phyloP scores from a whole-genome alignment of 805 yeast genomes.

The Schizosaccharomyces lindneri region DNA sequence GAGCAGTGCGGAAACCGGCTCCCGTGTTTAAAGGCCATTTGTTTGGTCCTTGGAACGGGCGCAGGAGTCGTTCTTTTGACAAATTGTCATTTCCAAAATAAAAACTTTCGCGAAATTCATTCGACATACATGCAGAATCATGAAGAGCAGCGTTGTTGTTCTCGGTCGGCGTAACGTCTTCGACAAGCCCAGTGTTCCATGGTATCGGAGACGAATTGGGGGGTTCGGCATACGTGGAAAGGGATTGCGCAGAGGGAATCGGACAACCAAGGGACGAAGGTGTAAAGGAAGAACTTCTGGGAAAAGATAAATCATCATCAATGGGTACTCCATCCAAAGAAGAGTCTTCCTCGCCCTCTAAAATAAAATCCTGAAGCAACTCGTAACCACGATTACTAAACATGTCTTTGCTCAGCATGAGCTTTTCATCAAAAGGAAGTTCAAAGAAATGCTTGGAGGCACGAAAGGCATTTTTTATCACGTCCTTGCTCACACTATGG shows the following conservation, averaged over 20 bases:
- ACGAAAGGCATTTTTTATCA: background rate
- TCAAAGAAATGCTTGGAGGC: background rate
- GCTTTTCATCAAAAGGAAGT: slow-evolving; percentile 1
- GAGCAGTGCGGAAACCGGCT: background rate
- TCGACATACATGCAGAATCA: background rate
- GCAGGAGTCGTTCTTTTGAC: background rate
- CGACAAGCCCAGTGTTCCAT: background rate
- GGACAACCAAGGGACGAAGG: background rate
- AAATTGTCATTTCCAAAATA: background rate
- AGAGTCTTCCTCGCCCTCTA: background rate
- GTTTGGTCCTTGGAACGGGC: background rate
- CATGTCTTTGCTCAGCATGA: background rate
- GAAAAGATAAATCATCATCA: background rate
- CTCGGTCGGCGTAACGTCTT: background rate
- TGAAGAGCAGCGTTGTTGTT: background rate
- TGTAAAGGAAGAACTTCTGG: background rate
- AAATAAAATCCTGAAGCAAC: background rate
- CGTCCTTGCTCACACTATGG: background rate
- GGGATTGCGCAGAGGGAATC: background rate
- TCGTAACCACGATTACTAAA: slow-evolving; percentile 2
- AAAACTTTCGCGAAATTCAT: slow-evolving; percentile 1
- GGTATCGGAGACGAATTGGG: background rate
- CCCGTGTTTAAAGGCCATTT: background rate
- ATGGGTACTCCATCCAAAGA: background rate
- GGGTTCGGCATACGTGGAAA: background rate